These are phyloP conservation scores for Exophiala bonariae DNA, from an alignment of 2,329 filamentous ascomycete genomes.

Conservation along the genomic window DNA sequence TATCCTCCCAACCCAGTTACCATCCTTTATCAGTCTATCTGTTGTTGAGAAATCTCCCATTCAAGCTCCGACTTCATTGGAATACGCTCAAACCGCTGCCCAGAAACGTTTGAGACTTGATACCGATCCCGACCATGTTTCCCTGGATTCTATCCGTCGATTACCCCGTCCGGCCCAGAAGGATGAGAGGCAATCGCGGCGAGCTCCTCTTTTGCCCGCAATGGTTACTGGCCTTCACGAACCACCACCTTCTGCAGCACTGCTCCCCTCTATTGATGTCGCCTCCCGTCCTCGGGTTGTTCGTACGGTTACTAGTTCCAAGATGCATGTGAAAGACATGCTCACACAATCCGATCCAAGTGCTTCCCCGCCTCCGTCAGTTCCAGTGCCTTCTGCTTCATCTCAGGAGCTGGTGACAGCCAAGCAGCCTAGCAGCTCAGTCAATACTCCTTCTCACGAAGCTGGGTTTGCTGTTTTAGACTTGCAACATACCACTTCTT, in stretches of 20 bases:
- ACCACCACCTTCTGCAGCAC: conserved; percentile 60
- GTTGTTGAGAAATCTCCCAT: conserved; percentile 41
- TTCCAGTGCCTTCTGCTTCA: not conserved
- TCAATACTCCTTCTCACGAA: conserved; percentile 4
- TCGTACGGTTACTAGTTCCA: conserved; percentile 23
- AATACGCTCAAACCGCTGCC: conserved; percentile 24
- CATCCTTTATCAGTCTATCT: conserved; percentile 49
- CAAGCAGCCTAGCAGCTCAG: not conserved
- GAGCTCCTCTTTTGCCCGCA: conserved; percentile 42
- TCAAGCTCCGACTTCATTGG: conserved; percentile 21
- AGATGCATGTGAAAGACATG: conserved; percentile 29
- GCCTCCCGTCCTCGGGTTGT: conserved; percentile 31
- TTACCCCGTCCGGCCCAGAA: conserved; percentile 49
- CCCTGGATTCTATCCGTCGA: conserved; percentile 43
- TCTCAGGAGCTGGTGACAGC: conserved; percentile 1
- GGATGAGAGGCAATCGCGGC: conserved; percentile 44
- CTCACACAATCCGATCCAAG: conserved; percentile 15
- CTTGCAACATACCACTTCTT: conserved; percentile 32
- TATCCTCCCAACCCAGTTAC: conserved; percentile 36
- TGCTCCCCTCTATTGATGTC: conserved; percentile 62
- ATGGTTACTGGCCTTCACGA: conserved; percentile 63
- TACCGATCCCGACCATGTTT: conserved; percentile 39
- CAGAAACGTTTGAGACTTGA: conserved; percentile 48
- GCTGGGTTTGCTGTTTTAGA: conserved; percentile 11
- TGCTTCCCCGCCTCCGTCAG: not conserved